Evolutionary conservation across 371 early-diverging fungal species (phyloP).

Genomic region (Zopfochytrium polystomum): DNA sequence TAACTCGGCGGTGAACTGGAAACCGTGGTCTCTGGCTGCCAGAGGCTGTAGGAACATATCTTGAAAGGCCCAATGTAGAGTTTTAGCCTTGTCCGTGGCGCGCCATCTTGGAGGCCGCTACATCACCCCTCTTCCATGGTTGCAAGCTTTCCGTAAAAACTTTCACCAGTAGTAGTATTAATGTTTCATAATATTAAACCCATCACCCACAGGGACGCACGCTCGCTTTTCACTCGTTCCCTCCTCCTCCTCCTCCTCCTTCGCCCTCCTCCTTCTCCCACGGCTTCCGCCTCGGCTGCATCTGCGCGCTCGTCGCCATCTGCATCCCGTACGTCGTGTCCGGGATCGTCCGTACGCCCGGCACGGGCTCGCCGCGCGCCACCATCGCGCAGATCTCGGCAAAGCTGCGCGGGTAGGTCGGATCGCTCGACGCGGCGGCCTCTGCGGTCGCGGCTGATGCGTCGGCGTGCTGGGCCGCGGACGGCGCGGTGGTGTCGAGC

Average conservation of each 20-base stretch:
- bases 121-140: too few relatives aligned
- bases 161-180: too few relatives aligned
- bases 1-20: too few relatives aligned
- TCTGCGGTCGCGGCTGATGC: neutral
- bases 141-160: too few relatives aligned
- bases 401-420: conserved; percentile 31
- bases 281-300: conserved; percentile 22
- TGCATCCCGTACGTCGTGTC: conserved; percentile 23
- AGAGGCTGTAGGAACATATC: too few relatives aligned
- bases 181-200: too few relatives aligned
- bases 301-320: conserved; percentile 3
- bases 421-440: conserved; percentile 1
- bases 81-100: too few relatives aligned
- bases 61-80: too few relatives aligned
- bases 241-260: neutral
- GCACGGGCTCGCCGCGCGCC: conserved; percentile 38
- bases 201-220: too few relatives aligned
- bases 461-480: neutral
- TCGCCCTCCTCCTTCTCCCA: conserved; percentile 28
- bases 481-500: neutral
- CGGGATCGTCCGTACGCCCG: conserved; percentile 46
- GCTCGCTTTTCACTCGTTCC: neutral
- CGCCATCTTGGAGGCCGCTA: too few relatives aligned
- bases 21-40: too few relatives aligned
- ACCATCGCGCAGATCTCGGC: conserved; percentile 43